These are phyloP conservation scores for Phanerochaete sordida DNA, from an alignment of 768 basidiomycete genomes.

Conservation along the genomic window DNA sequence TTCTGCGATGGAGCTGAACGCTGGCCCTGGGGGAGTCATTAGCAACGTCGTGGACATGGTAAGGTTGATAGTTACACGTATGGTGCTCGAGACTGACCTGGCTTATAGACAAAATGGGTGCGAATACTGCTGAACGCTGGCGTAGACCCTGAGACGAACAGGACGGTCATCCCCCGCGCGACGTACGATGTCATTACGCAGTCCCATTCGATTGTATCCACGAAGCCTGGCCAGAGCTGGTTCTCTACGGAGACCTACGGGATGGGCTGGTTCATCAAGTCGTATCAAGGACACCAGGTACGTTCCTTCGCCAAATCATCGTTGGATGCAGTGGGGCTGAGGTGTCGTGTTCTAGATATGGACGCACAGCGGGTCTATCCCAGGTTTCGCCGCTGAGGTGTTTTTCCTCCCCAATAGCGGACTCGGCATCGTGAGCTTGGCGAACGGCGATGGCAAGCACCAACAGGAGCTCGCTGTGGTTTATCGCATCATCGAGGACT, in stretches of 20 bases:
- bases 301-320: not conserved
- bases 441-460: constrained; percentile 17
- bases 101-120: constrained; percentile 33
- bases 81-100: not conserved
- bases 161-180: constrained; percentile 29
- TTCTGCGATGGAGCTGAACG: constrained; percentile 20
- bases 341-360: constrained; percentile 32
- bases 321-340: too few species aligned
- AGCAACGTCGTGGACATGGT: constrained; percentile 42
- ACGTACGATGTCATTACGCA: constrained; percentile 29
- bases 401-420: constrained; percentile 33
- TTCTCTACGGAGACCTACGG: constrained; percentile 36
- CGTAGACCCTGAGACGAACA: constrained; percentile 25
- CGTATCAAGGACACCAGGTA: constrained; percentile 41
- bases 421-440: constrained; percentile 27
- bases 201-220: constrained; percentile 25
- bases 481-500: constrained; percentile 11
- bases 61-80: constrained; percentile 20
- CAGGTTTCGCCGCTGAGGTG: constrained; percentile 30
- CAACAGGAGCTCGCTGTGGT: constrained; percentile 3
- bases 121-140: constrained; percentile 32
- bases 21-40: constrained; percentile 43
- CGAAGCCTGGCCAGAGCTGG: constrained; percentile 8
- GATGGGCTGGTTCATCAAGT: constrained; percentile 37
- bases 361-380: constrained; percentile 25